phyloP scores from a whole-genome alignment of 2,329 filamentous ascomycete genomes.

The Kalmusia sp. region DNA sequence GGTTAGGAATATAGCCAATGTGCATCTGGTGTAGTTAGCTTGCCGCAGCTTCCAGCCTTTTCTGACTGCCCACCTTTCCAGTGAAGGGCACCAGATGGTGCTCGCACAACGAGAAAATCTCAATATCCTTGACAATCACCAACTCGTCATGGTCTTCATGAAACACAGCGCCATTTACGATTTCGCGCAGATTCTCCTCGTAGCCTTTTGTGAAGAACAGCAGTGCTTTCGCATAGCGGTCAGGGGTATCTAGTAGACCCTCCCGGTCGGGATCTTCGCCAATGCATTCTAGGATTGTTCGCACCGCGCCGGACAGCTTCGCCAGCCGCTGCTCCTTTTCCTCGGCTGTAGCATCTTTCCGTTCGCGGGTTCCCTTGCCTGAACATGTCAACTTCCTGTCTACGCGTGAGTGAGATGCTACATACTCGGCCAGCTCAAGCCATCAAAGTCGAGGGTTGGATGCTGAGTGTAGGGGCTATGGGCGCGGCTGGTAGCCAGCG shows the following conservation, averaged over 20 bases:
- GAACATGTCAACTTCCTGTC: conserved; percentile 11
- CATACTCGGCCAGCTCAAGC: conserved; percentile 63
- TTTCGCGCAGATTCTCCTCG: conserved; percentile 88
- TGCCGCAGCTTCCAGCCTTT: neutral
- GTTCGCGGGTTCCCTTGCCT: conserved; percentile 70
- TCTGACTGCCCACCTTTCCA: conserved; percentile 73
- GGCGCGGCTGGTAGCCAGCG: conserved; percentile 60
- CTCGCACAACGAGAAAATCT: conserved; percentile 93
- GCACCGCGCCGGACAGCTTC: conserved; percentile 68
- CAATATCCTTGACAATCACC: conserved; percentile 97
- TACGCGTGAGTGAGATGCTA: neutral
- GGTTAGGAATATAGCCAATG: conserved; percentile 94
- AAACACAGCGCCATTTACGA: conserved; percentile 94
- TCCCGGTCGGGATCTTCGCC: conserved; percentile 71
- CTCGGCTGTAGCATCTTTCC: conserved; percentile 64
- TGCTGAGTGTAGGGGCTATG: conserved; percentile 59
- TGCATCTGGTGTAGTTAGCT: conserved; percentile 74
- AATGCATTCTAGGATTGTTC: conserved; percentile 70
- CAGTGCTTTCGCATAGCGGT: conserved; percentile 93
- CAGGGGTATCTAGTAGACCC: conserved; percentile 71
- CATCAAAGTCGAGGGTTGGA: conserved; percentile 62
- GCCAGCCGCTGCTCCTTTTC: conserved; percentile 63
- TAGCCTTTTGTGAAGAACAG: conserved; percentile 97
- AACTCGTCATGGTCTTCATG: conserved; percentile 96
- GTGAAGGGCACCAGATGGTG: conserved; percentile 97